Base-by-base conservation (phyloP, 2,329 filamentous ascomycete genomes). In the Cladosporium austrohemisphaericum region DNA sequence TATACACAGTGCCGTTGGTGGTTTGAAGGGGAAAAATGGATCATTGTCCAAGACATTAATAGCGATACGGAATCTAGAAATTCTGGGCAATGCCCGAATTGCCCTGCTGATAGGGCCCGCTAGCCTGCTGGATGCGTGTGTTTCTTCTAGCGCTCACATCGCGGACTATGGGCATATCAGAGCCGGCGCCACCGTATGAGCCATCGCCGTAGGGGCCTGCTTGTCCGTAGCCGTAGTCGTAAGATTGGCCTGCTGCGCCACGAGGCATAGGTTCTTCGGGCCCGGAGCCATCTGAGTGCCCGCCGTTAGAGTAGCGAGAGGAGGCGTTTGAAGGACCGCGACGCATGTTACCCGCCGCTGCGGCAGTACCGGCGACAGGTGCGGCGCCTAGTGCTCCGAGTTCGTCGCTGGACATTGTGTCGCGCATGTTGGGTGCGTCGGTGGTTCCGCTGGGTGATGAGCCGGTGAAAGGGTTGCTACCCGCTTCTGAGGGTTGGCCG, bases 51-150 rank as follows among this genome's bases (percentile, higher is more conserved):
- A n/a, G n/a, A n/a, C n/a, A n/a, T n/a, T n/a, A 26, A 26, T 26
- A 26, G 25, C 25, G 25, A 26, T 11, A 6, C 11, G 6, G 6
- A 11, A 14, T 41, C 44, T 55, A 97, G 63, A 98, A 98, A 70
- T 98, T 98, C 71, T 97, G 93, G 25, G 93, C 88, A 62, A 98
- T 96, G 52, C 93, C 93, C 31, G 88, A 88, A 61, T 88, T 95
- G 26, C 81, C 83, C 73, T 95, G 90, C 65, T 94, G 88, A 9
- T 92, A 91, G 22, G 44, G 33, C 20, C 55, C 93, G 36, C 87
- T 81, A 2, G 89, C 85, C 65, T 86, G 95, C 72, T 97, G 91
- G 63, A 98, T 97, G 54, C 91, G 83, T 10, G 93, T 96, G 72
- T 96, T 96, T 57, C 93, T 82, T 59, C 93, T 78, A 22, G 93